These are phyloP conservation scores for Sporothrix protearum DNA, from an alignment of 2,329 filamentous ascomycete genomes.

Conservation along the genomic window DNA sequence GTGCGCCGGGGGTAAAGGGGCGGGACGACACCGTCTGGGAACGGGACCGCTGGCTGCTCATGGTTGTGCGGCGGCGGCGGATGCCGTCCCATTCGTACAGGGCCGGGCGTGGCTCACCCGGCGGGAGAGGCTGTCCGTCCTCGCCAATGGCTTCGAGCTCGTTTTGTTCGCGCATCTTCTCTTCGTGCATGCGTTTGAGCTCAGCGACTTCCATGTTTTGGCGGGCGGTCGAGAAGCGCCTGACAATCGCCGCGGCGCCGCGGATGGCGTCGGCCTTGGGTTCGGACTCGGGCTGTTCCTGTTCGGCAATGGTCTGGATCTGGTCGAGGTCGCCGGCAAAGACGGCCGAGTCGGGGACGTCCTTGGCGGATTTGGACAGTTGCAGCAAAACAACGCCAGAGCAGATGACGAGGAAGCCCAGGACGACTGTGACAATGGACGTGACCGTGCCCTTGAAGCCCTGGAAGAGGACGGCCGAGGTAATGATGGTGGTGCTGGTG, in stretches of 20 bases:
- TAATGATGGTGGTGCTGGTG: conserved; percentile 90
- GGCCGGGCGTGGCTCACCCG: conserved; percentile 26
- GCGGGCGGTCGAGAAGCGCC: conserved; percentile 72
- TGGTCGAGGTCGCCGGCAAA: conserved; percentile 93
- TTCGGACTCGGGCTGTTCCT: conserved; percentile 93
- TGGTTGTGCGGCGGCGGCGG: conserved; percentile 61
- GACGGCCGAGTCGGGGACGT: conserved; percentile 88
- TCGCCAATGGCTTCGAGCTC: conserved; percentile 74
- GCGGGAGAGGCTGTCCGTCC: conserved; percentile 53
- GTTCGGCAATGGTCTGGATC: conserved; percentile 89
- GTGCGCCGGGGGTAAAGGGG: conserved; percentile 37
- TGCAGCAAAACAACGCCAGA: conserved; percentile 88
- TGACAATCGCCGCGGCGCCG: conserved; percentile 81
- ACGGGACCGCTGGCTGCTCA: conserved; percentile 41
- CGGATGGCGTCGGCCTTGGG: conserved; percentile 95
- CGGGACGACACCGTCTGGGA: conserved; percentile 29
- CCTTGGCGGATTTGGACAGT: conserved; percentile 96
- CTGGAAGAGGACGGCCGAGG: conserved; percentile 84
- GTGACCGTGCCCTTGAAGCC: conserved; percentile 85
- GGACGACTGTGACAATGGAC: conserved; percentile 81
- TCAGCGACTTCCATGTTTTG: conserved; percentile 78
- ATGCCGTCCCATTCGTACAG: conserved; percentile 86
- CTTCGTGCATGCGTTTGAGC: conserved; percentile 71
- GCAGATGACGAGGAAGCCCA: conserved; percentile 93
- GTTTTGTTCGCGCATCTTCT: conserved; percentile 67